Base-by-base conservation (phyloP, 495 filamentous ascomycete genomes). In the Rhypophila decipiens region DNA sequence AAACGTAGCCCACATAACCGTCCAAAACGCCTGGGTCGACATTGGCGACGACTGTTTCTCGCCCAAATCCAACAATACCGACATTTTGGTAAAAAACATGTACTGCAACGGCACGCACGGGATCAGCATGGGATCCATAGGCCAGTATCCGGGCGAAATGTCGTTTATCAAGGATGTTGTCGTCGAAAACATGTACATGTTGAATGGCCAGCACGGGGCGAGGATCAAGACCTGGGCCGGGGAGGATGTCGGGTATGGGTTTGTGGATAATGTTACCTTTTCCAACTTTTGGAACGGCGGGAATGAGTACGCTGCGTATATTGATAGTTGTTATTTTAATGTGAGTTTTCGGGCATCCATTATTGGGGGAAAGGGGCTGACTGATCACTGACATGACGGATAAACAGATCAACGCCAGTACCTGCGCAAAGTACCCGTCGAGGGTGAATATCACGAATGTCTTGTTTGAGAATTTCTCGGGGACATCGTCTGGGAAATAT, bases 11-110 rank as follows among this genome's bases (percentile, higher is more conserved):
- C 67, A 69, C 1, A 53, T 80, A 2, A 65, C 59, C 1, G 73
- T 79, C 10, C 72, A 70, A 20, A 72, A 77, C 46, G 63, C 69
- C 1, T 66, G 71, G 27, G 66, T 79, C 37, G 70, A 78, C 44
- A 69, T 76, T 22, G 76, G 77, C 24, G 78, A 80, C 44, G 78
- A 81, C 60, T 80, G 78, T 59, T 78, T 82, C 65, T 73, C 72
- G 5, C 73, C 75, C 10, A 82, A 81, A 51, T 72, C 76, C 4
- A 82, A 81, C 57, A 76, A 75, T 0, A 71, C 72, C 23, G 75
- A 80, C 53, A 61, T 82, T 33, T 71, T 74, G 24, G 73, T 81
- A 17, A 65, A 77, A 51, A 79, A 76, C 39, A 61, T 82, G 47
- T 77, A 72, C 67, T 82, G 78, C 52, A 79, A 80, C 52, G 71